Conservation (phyloP, 176 grass and related monocot species). For the Miscanthus lutarioriparius region DNA sequence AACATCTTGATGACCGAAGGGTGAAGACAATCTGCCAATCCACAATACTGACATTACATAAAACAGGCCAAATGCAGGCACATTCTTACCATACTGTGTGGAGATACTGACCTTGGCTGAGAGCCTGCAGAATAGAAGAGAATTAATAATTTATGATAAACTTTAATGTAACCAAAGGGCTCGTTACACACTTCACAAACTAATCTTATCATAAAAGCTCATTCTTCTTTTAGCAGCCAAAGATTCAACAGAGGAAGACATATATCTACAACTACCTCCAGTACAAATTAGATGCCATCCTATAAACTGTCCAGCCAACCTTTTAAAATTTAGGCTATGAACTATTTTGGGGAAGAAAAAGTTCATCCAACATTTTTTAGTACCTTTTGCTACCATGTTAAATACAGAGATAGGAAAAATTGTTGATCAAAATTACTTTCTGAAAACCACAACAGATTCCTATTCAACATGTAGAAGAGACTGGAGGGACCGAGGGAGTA, state of each 20-base stretch:
- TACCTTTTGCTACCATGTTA: neutral
- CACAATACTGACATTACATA: slow-evolving; percentile 21
- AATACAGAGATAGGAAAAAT: neutral
- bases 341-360: neutral
- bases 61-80: slow-evolving; percentile 1
- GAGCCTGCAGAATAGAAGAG: slow-evolving; percentile 46
- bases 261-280: slow-evolving; percentile 1
- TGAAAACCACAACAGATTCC: neutral
- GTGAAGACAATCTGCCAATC: slow-evolving; percentile 54
- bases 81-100: slow-evolving; percentile 28
- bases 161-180: slow-evolving; percentile 2
- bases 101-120: slow-evolving; percentile 47
- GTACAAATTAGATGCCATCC: neutral
- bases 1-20: slow-evolving; percentile 51
- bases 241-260: slow-evolving; percentile 18
- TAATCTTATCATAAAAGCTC: slow-evolving; percentile 21
- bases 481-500: neutral
- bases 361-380: neutral
- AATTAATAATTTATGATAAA: slow-evolving; percentile 17
- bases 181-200: slow-evolving; percentile 19
- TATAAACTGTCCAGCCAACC: neutral
- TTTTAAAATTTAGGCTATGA: neutral
- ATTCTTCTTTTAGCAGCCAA: slow-evolving; percentile 10
- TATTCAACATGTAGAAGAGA: neutral
- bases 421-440: neutral